A percentile compares a stretch with the other conserved stretches of the same genome.
Conservation (phyloP, 352 stramenopile genomes). For the Labyrinthula sp. region DNA sequence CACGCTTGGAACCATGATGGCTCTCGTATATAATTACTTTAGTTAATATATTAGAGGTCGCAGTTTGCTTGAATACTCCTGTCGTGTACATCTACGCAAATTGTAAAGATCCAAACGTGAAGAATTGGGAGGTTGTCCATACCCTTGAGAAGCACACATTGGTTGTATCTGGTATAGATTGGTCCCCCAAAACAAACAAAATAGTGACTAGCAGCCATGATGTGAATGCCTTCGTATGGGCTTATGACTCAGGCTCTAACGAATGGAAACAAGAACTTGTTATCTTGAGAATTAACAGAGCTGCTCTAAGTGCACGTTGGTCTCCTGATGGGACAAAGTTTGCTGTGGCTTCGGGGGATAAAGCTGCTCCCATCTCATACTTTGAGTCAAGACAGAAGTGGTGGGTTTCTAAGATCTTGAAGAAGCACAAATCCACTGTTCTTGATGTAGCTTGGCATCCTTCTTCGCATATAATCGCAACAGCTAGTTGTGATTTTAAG, state of each 20-base stretch:
- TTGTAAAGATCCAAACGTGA: conserved; percentile 13
- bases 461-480: conserved; percentile 68
- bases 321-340: conserved; percentile 72
- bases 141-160: conserved; percentile 53
- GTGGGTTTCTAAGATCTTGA: conserved; percentile 86
- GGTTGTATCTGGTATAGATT: conserved; percentile 67
- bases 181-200: conserved; percentile 67
- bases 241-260: conserved; percentile 52
- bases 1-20: conserved; percentile 26
- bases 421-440: conserved; percentile 71
- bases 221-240: conserved; percentile 78
- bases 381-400: conserved; percentile 71
- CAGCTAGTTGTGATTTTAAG: conserved; percentile 67
- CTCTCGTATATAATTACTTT: too few relatives aligned
- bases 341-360: conserved; percentile 65
- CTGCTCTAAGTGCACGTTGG: conserved; percentile 74
- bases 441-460: conserved; percentile 60
- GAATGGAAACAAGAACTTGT: conserved; percentile 71
- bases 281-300: conserved; percentile 65
- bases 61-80: conserved; percentile 19
- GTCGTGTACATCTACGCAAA: conserved; percentile 22
- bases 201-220: conserved; percentile 80
- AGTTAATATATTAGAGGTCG: too few relatives aligned
- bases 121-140: conserved; percentile 14
- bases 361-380: conserved; percentile 72